Conservation (phyloP, 75 land plant genomes). For the Pinus tabuliformis region DNA sequence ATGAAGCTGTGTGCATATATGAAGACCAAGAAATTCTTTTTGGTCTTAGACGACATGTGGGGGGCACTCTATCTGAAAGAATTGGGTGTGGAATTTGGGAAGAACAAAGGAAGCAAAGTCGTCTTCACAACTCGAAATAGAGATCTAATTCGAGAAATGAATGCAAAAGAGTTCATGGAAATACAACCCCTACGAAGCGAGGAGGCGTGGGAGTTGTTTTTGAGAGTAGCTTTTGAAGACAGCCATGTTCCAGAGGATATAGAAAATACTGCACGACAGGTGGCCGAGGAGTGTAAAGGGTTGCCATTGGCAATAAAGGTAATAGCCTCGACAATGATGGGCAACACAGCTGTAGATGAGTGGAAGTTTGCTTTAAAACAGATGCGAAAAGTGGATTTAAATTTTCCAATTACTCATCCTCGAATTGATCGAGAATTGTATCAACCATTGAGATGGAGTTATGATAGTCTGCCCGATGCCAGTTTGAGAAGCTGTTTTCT, state of each 20-base stretch:
- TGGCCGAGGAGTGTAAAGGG: slow-evolving; percentile 19
- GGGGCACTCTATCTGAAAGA: too few species aligned
- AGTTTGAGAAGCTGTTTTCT: too few species aligned
- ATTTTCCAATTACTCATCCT: background rate
- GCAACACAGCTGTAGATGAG: background rate
- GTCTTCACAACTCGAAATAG: too few species aligned
- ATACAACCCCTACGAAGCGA: slow-evolving; percentile 7
- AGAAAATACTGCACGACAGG: background rate
- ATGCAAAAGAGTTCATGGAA: background rate
- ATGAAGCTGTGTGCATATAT: too few species aligned
- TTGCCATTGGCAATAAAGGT: slow-evolving; percentile 24
- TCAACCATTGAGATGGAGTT: slow-evolving; percentile 9
- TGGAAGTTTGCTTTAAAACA: slow-evolving; percentile 15
- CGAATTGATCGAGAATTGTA: slow-evolving; percentile 1
- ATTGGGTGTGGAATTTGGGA: too few species aligned
- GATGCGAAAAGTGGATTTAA: background rate
- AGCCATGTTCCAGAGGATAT: background rate
- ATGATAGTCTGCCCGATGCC: background rate
- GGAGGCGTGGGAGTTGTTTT: slow-evolving; percentile 24
- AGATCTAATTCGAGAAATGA: too few species aligned
- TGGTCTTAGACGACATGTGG: too few species aligned
- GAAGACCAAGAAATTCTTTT: too few species aligned
- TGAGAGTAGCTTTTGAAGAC: background rate
- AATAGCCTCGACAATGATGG: slow-evolving; percentile 16
- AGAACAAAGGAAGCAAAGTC: too few species aligned